Evolutionary conservation across 352 stramenopile genomes (phyloP).

Genomic region (Phytophthora citricola): DNA sequence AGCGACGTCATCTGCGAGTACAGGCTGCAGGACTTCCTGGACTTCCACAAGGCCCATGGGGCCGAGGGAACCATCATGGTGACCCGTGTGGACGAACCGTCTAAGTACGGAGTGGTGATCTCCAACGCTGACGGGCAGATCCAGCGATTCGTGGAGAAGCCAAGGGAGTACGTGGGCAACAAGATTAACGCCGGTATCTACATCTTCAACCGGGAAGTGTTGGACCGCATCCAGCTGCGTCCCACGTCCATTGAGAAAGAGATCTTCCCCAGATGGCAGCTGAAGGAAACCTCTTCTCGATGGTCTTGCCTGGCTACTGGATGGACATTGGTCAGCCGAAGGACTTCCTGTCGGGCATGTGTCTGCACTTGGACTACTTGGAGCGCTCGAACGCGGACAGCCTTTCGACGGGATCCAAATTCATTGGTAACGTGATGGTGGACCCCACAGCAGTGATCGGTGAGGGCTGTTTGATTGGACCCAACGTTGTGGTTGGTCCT

Average conservation of each 20-base stretch:
- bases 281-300: slow-evolving; percentile 86
- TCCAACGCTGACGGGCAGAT: slow-evolving; percentile 82
- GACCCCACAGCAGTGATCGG: slow-evolving; percentile 81
- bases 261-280: slow-evolving; percentile 91
- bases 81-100: slow-evolving; percentile 88
- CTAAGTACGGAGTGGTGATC: slow-evolving; percentile 91
- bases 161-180: slow-evolving; percentile 89
- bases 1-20: slow-evolving; percentile 92
- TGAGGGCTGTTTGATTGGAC: slow-evolving; percentile 81
- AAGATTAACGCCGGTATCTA: slow-evolving; percentile 93
- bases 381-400: slow-evolving; percentile 49
- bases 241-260: slow-evolving; percentile 93
- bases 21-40: slow-evolving; percentile 74
- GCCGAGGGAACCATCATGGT: slow-evolving; percentile 87
- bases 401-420: slow-evolving; percentile 71
- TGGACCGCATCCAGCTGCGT: slow-evolving; percentile 87
- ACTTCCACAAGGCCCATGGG: slow-evolving; percentile 82
- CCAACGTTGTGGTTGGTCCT: slow-evolving; percentile 86
- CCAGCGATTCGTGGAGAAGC: slow-evolving; percentile 91
- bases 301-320: slow-evolving; percentile 90
- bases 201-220: slow-evolving; percentile 88
- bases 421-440: slow-evolving; percentile 88
- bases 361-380: slow-evolving; percentile 82
- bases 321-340: slow-evolving; percentile 93
- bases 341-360: slow-evolving; percentile 90